phyloP scores from a whole-genome alignment of 176 grass and related monocot species.

The Triticum monococcum region DNA sequence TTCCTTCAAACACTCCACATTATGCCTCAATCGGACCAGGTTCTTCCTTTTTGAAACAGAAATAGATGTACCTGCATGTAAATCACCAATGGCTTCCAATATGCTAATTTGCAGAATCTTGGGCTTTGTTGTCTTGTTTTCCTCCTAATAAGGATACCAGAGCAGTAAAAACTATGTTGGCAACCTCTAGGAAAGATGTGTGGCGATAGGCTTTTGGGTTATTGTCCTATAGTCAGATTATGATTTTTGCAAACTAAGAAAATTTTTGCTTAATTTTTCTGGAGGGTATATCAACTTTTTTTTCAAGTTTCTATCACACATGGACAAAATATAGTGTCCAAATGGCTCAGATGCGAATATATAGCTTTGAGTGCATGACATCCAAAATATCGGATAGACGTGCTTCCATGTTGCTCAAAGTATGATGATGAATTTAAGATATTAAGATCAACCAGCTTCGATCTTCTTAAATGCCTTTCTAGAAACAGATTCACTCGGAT shows the following conservation, averaged over 20 bases:
- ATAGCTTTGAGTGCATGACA: background rate
- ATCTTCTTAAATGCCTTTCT: conserved; percentile 8
- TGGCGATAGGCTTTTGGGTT: background rate
- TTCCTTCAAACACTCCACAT: background rate
- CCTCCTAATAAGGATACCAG: background rate
- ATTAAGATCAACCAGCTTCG: background rate
- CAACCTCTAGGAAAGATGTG: background rate
- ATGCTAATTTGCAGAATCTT: background rate
- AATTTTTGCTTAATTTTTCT: background rate
- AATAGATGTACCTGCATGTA: background rate
- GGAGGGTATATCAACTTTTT: background rate
- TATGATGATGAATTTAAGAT: background rate
- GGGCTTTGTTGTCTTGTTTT: background rate
- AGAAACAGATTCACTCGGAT: background rate
- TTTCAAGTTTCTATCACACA: background rate
- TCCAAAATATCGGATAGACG: background rate
- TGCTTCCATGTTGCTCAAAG: background rate
- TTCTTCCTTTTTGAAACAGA: background rate
- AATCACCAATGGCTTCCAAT: background rate
- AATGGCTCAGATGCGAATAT: background rate
- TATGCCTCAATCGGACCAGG: background rate
- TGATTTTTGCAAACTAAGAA: background rate
- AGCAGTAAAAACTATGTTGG: background rate
- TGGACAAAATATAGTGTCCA: background rate
- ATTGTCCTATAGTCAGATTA: conserved; percentile 18